Evolutionary conservation across 1,284 basidiomycete species (phyloP), one percentile per base, ranked within the genome.

Genomic region (Cronartium ribicola): DNA sequence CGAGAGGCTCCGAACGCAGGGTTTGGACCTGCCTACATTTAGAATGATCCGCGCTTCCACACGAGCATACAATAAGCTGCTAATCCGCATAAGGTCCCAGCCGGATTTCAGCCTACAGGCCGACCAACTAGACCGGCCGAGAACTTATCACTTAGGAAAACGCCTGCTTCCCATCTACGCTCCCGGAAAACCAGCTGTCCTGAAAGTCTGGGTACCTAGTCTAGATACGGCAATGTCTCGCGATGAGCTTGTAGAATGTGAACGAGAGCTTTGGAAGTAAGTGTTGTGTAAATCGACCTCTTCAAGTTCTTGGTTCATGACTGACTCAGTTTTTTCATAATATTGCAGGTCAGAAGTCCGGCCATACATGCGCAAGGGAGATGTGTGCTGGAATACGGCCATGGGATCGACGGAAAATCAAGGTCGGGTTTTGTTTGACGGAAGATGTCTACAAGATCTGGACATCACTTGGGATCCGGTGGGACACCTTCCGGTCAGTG

Each of bases 301-400:
- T 14, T 51, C 48, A 51, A 51, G 22, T 14, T 51, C 17, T 20
- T 6, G 11, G 29, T 14, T 20, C 17, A 36, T 55, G 13, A 17
- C 7, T 46, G 36, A 51, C 4, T 43, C 17, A 3, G 7, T 36
- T 29, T 13, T 20, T 37, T 64, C 14, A 7, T 62, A 5, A 64
- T 46, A 5, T 2, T 55, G 14, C 39, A 79, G 48, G 77, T 79
- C 40, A 80, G 81, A 14, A 66, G 79, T 73, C 3, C 82, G 82
- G 82, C 76, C 77, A 7, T 59, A 76, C 65, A 76, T 80, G 36
- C 76, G 80, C 7, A 77, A 77, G 75, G 83, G 83, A 0, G 83
- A 83, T 73, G 77, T 83, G 62, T 80, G 83, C 10, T 77, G 78
- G 67, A 82, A 83, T 77, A 77, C 77, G 22, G 82, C 82, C 0